These are phyloP conservation scores for Tetrapisispora fleetii DNA, from an alignment of 805 yeast genomes.

Conservation along the genomic window DNA sequence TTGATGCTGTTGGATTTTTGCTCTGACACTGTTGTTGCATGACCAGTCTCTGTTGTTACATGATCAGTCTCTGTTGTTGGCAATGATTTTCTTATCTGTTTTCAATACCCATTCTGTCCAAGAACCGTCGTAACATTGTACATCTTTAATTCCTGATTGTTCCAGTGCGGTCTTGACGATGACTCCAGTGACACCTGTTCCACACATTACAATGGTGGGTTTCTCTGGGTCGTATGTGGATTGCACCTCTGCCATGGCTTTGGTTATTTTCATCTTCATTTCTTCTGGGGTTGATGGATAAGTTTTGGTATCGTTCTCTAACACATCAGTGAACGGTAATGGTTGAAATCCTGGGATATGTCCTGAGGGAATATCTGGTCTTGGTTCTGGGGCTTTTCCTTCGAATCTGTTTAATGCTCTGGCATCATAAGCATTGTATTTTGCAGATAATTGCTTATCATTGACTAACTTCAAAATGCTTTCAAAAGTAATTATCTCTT, in stretches of 20 bases:
- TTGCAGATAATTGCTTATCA: conserved; percentile 33
- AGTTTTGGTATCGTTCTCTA: conserved; percentile 38
- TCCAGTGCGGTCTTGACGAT: conserved; percentile 70
- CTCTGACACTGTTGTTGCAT: too few species aligned
- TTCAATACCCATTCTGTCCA: conserved; percentile 46
- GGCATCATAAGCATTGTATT: conserved; percentile 67
- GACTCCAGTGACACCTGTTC: conserved; percentile 94
- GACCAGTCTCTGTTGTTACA: too few species aligned
- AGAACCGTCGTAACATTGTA: conserved; percentile 73
- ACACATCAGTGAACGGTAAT: conserved; percentile 60
- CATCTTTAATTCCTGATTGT: conserved; percentile 37
- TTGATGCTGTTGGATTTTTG: too few species aligned
- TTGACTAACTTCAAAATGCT: conserved; percentile 52
- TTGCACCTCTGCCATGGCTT: conserved; percentile 37
- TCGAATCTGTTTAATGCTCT: conserved; percentile 65
- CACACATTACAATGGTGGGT: conserved; percentile 83
- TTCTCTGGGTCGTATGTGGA: conserved; percentile 33
- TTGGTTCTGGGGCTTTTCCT: conserved; percentile 79
- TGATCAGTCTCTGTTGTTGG: conserved; percentile 14
- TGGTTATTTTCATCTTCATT: conserved; percentile 34
- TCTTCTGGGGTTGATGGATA: conserved; percentile 33
- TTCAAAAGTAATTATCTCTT: conserved; percentile 57
- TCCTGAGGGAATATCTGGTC: conserved; percentile 81
- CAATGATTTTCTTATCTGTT: conserved; percentile 15
- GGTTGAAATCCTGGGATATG: conserved; percentile 77